Percentiles rank a stretch among this genome's conserved stretches.
These are phyloP conservation scores for Litchi chinensis DNA, from an alignment of 345 rosid genomes.

Conservation along the genomic window DNA sequence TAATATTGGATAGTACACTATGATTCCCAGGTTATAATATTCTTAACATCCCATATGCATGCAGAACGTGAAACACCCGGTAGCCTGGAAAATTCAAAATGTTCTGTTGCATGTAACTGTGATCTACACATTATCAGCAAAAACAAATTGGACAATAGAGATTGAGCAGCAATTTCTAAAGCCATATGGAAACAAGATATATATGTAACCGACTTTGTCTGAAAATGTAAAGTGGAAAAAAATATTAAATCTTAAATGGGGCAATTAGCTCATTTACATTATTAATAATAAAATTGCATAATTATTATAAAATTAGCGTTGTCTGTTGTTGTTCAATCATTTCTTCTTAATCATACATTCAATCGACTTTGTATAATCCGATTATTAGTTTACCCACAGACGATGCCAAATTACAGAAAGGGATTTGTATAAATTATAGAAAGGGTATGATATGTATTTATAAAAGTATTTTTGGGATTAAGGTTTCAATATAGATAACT, in stretches of 20 bases:
- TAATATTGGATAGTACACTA: too few relatives aligned
- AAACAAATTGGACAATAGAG: constrained; percentile 14
- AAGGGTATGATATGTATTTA: too few relatives aligned
- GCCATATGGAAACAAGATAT: constrained; percentile 14
- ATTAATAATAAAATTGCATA: constrained; percentile 24
- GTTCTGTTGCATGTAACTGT: constrained; percentile 23
- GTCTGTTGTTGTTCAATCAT: too few relatives aligned
- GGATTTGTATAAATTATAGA: too few relatives aligned
- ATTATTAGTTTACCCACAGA: too few relatives aligned
- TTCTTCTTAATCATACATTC: too few relatives aligned
- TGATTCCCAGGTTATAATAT: constrained; percentile 10
- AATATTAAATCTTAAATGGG: neutral
- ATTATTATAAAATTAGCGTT: too few relatives aligned
- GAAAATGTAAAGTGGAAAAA: constrained; percentile 11
- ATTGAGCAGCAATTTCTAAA: constrained; percentile 10
- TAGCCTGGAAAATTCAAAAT: constrained; percentile 50
- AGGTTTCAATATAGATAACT: too few relatives aligned
- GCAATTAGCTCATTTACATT: constrained; percentile 61
- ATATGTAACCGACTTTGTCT: neutral
- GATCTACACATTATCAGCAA: constrained; percentile 25
- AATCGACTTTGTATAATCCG: too few relatives aligned
- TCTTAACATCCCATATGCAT: constrained; percentile 80
- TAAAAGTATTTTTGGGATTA: too few relatives aligned
- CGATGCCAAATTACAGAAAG: too few relatives aligned
- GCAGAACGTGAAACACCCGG: constrained; percentile 73